Evolutionary conservation across 768 basidiomycete genomes (phyloP).

Genomic region (Paxillus involutus): DNA sequence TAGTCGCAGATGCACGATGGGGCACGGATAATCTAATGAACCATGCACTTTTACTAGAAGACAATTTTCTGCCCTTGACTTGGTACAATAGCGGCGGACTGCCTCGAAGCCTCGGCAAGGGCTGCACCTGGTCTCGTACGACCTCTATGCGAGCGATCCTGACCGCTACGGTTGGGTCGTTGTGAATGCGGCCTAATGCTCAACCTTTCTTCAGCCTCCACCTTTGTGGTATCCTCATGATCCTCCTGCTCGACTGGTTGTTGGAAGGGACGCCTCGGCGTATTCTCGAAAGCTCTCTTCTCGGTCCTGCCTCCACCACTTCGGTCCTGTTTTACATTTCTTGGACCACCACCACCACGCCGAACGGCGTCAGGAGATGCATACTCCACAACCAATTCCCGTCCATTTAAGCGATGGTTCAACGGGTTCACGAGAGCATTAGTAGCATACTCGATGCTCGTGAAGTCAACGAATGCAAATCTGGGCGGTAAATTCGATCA

Average conservation of each 20-base stretch:
- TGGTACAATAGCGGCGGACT: conserved; percentile 68
- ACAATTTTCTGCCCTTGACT: conserved; percentile 71
- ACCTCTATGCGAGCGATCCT: conserved; percentile 20
- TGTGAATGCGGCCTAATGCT: conserved; percentile 1
- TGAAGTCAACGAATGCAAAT: conserved; percentile 94
- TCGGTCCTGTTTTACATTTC: conserved; percentile 21
- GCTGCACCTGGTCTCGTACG: conserved; percentile 79
- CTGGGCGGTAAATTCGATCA: conserved; percentile 39
- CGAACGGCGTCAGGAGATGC: conserved; percentile 88
- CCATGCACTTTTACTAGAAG: conserved; percentile 42
- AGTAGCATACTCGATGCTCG: conserved; percentile 75
- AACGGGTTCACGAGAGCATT: conserved; percentile 76
- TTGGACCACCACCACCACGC: conserved; percentile 50
- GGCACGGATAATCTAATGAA: background rate
- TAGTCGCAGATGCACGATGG: background rate
- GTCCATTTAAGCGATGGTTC: conserved; percentile 82
- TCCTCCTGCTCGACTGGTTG: conserved; percentile 4
- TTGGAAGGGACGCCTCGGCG: conserved; percentile 4
- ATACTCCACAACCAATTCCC: conserved; percentile 84
- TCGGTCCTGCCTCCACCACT: conserved; percentile 9
- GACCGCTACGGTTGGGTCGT: conserved; percentile 9
- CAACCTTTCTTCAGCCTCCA: background rate
- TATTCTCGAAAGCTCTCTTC: conserved; percentile 2
- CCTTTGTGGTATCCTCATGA: conserved; percentile 1
- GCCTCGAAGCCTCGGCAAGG: conserved; percentile 72